Conservation (phyloP, 2,329 filamentous ascomycete species). For the Scortechinia acanthostroma region DNA sequence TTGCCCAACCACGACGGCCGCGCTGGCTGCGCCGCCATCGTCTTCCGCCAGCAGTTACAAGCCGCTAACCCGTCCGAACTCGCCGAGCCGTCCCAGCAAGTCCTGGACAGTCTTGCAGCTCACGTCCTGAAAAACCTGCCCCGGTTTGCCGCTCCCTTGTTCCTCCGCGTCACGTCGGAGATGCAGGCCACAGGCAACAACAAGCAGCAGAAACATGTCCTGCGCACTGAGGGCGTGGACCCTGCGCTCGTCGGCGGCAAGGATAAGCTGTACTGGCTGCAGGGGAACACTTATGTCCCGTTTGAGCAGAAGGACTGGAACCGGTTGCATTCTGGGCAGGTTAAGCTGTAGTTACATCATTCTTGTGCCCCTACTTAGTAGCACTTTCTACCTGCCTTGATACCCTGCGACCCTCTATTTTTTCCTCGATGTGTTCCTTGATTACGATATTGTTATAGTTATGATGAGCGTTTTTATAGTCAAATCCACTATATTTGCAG, state of each 20-base stretch:
- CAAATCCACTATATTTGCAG: no score
- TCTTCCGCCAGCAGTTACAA: conserved; percentile 43
- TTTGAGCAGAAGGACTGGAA: not conserved
- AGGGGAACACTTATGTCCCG: not conserved
- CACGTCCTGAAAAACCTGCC: not conserved
- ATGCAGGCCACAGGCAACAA: not conserved
- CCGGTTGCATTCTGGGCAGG: not conserved
- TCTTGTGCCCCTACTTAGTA: no score
- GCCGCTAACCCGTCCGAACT: conserved; percentile 5
- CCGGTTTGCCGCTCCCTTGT: not conserved
- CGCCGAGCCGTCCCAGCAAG: not conserved
- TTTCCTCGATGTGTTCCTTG: no score
- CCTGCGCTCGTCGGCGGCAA: not conserved
- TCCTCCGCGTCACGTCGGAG: not conserved
- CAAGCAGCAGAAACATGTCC: conserved; percentile 2
- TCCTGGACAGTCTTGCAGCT: not conserved
- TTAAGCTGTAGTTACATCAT: not conserved
- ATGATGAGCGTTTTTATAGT: no score
- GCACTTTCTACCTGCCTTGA: no score
- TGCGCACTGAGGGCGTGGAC: conserved; percentile 1
- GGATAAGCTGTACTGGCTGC: not conserved
- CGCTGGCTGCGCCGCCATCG: conserved; percentile 57
- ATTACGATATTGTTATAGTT: no score
- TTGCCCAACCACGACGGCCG: conserved; percentile 63
- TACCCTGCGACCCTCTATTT: no score